phyloP scores from a whole-genome alignment of 139 green algal species.

The Monoraphidium neglectum region DNA sequence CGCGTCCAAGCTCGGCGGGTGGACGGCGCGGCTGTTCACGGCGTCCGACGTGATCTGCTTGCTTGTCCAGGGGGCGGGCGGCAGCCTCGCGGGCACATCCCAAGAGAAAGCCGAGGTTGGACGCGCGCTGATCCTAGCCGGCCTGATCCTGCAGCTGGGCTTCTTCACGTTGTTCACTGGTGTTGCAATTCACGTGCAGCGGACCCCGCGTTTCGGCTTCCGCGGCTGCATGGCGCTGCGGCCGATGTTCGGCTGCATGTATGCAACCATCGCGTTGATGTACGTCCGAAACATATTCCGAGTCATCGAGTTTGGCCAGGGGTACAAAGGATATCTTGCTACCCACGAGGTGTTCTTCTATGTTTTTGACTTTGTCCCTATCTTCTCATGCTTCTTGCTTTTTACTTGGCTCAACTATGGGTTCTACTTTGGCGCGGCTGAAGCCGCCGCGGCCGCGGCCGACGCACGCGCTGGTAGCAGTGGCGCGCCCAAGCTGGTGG shows the following conservation, averaged over 20 bases:
- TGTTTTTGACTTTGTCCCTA: conserved; percentile 32
- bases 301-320: conserved; percentile 32
- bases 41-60: conserved; percentile 22
- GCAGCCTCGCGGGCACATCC: background rate
- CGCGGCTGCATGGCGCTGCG: background rate
- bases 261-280: conserved; percentile 36
- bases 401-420: conserved; percentile 16
- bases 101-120: too few species aligned
- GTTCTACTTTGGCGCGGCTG: conserved; percentile 4
- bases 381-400: conserved; percentile 20
- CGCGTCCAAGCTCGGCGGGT: background rate
- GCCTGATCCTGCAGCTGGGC: conserved; percentile 28
- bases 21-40: conserved; percentile 16
- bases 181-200: conserved; percentile 18
- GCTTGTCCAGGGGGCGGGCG: conserved; percentile 12
- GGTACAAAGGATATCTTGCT: conserved; percentile 25
- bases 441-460: too few species aligned
- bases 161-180: conserved; percentile 41
- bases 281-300: conserved; percentile 43
- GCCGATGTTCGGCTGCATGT: conserved; percentile 21
- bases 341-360: conserved; percentile 42
- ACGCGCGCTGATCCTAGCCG: background rate
- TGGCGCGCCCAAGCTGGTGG: too few species aligned
- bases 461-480: too few species aligned
- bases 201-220: background rate